Percentiles rank a stretch among this genome's conserved stretches.
phyloP scores from a whole-genome alignment of 306 rosid species.

The Alnus glutinosa region DNA sequence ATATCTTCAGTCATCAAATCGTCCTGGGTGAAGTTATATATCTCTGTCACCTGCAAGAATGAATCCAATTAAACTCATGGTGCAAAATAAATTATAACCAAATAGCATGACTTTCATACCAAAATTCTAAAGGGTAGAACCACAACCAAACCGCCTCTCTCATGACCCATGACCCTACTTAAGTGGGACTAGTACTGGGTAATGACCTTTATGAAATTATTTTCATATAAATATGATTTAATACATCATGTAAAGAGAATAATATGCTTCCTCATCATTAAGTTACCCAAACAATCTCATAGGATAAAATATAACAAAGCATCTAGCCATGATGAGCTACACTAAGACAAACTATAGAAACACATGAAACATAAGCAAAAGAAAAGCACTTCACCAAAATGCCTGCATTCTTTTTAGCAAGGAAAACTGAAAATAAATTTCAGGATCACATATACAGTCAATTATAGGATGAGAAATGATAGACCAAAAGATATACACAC shows the following conservation, averaged over 20 bases:
- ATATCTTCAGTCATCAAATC: conserved; percentile 99
- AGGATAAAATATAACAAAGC: not conserved
- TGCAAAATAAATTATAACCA: conserved; percentile 17
- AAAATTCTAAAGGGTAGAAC: not conserved
- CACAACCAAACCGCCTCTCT: not conserved
- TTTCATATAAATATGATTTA: not conserved
- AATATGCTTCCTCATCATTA: not conserved
- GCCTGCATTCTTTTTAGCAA: conserved; percentile 2
- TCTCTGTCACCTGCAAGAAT: conserved; percentile 73
- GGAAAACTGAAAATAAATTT: conserved; percentile 23
- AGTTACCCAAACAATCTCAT: not conserved
- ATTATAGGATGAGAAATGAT: conserved; percentile 26
- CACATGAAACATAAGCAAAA: conserved; percentile 4
- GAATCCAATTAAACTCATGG: conserved; percentile 36
- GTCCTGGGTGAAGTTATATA: conserved; percentile 91
- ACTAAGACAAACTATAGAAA: conserved; percentile 25
- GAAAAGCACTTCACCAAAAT: not conserved
- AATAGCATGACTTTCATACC: conserved; percentile 11
- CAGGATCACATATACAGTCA: conserved; percentile 20
- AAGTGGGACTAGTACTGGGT: not conserved
- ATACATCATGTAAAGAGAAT: not conserved
- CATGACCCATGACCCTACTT: not conserved
- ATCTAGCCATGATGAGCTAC: conserved; percentile 12
- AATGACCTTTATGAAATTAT: not conserved
- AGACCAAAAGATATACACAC: conserved; percentile 43